A percentile compares a stretch with the other conserved stretches of the same genome.
These are phyloP conservation scores for Triticum aestivum DNA, from an alignment of 176 grass and related monocot species.

Conservation along the genomic window IWGSC_CS_RefSeq_v2.1 NC_057813.1:667233881-667234380, in stretches of 20 bases:
- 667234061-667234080: slow-evolving; percentile 62
- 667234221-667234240: slow-evolving; percentile 14
- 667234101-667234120: slow-evolving; percentile 13
- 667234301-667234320: slow-evolving; percentile 15
- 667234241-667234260: slow-evolving; percentile 12
- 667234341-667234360: background rate
- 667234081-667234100: slow-evolving; percentile 64
- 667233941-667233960: background rate
- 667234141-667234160: slow-evolving; percentile 3
- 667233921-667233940: background rate
- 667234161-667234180: slow-evolving; percentile 8
- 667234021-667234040: slow-evolving; percentile 15
- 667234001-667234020: background rate
- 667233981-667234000: background rate
- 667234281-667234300: slow-evolving; percentile 16
- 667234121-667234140: background rate
- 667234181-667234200: background rate
- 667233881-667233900: background rate
- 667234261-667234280: background rate
- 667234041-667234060: slow-evolving; percentile 52
- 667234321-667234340: background rate
- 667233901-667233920: background rate
- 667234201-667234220: slow-evolving; percentile 1
- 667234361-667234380: slow-evolving; percentile 4
- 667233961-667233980: background rate